phyloP scores from a whole-genome alignment of 2,329 filamentous ascomycete species.

The Penicillium occitanis region DNA sequence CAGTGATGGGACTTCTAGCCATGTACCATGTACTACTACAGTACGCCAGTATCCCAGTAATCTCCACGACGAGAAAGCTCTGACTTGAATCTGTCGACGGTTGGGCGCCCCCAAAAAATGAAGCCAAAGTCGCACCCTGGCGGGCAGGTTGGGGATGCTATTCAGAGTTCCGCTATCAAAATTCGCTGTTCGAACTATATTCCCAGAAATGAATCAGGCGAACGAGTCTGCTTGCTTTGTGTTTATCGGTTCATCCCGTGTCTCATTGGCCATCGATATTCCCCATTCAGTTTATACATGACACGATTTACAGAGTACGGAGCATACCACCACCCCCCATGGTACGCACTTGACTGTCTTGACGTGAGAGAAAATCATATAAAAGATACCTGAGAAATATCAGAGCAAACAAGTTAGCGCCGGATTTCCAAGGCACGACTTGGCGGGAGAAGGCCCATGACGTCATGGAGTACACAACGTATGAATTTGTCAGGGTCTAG shows the following conservation, averaged over 20 bases:
- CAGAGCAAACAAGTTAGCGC: slow-evolving; percentile 5
- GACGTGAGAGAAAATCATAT: not conserved
- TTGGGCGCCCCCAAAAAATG: not conserved
- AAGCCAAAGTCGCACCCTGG: not conserved
- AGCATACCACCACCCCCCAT: not conserved
- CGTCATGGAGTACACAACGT: slow-evolving; percentile 1
- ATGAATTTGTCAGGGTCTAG: not conserved
- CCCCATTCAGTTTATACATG: not conserved
- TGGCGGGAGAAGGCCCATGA: not conserved
- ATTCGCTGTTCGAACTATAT: too few relatives aligned
- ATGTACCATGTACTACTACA: not conserved
- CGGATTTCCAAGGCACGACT: slow-evolving; percentile 19
- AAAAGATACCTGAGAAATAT: not conserved
- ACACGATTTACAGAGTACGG: not conserved
- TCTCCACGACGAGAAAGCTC: not conserved
- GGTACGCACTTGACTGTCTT: not conserved
- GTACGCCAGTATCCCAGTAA: not conserved
- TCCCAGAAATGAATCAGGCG: too few relatives aligned
- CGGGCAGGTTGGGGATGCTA: not conserved
- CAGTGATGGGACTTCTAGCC: slow-evolving; percentile 1
- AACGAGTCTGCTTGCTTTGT: not conserved
- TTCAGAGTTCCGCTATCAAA: too few relatives aligned
- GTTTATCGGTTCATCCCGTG: not conserved
- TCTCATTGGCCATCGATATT: not conserved
- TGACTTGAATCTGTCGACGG: not conserved